These are phyloP conservation scores for Leccinum griseonigrum DNA, from an alignment of 1,284 basidiomycete species.

Conservation along the genomic window DNA sequence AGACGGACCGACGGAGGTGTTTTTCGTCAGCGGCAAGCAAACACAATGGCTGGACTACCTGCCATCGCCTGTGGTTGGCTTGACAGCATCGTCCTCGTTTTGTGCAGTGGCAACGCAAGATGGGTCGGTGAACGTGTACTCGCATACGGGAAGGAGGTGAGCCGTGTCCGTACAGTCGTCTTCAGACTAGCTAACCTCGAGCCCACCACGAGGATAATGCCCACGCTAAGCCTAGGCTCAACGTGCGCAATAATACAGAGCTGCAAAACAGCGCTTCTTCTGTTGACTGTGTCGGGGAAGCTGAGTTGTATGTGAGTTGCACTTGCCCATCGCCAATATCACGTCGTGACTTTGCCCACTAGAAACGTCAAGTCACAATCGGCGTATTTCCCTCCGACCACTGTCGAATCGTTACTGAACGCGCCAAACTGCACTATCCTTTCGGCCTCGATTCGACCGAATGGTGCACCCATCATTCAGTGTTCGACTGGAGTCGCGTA, in stretches of 20 bases:
- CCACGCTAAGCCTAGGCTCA: conserved; percentile 70
- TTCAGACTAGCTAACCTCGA: conserved; percentile 9
- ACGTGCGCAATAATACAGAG: conserved; percentile 69
- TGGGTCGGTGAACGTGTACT: conserved; percentile 76
- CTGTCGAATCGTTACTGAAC: conserved; percentile 58
- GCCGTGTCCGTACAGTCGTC: conserved; percentile 13
- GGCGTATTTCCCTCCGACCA: conserved; percentile 63
- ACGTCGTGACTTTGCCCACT: conserved; percentile 10
- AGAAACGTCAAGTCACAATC: conserved; percentile 74
- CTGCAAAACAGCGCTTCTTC: conserved; percentile 60
- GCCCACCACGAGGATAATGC: conserved; percentile 57
- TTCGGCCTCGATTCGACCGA: conserved; percentile 66
- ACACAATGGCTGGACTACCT: conserved; percentile 89
- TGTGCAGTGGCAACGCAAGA: conserved; percentile 78
- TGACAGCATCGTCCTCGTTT: conserved; percentile 66
- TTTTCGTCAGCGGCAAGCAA: conserved; percentile 60
- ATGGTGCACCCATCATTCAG: conserved; percentile 75
- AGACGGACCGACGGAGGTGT: conserved; percentile 66
- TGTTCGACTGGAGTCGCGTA: conserved; percentile 74
- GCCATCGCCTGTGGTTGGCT: conserved; percentile 62
- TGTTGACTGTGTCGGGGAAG: conserved; percentile 69
- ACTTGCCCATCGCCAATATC: background rate
- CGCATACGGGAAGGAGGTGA: conserved; percentile 74
- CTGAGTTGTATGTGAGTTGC: conserved; percentile 70
- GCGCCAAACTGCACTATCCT: conserved; percentile 54